Base-by-base conservation (phyloP, 164 flowering plant genomes). In the Akebia trifoliata region DNA sequence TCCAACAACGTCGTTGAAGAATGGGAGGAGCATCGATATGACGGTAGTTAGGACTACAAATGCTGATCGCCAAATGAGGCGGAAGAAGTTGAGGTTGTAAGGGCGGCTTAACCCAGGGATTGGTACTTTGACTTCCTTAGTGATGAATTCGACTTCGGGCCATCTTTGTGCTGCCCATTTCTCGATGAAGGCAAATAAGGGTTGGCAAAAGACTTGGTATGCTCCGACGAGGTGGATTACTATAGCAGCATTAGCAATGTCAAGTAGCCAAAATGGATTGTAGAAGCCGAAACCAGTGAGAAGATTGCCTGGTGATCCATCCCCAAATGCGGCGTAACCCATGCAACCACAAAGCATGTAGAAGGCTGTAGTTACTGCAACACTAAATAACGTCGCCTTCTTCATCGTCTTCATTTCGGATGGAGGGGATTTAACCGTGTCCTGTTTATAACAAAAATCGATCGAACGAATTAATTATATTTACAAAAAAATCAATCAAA, bases 301-400 rank as follows among this genome's bases (percentile, higher is more conserved):
- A 39, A 79, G 80, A 38, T 81, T 81, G 22, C 77, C 81, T 0
- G 90, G 90, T 0, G 80, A 67, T 0, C 21, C 0, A 70, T 83
- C 89, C 0, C 90, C 86, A 20, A 83, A 79, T 10, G 86, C 84
- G 0, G 89, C 89, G 35, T 83, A 83, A 22, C 85, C 89, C 76
- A 77, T 69, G 68, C 82, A 77, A 17, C 84, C 89, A 60, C 89
- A 81, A 1, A 81, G 71, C 84, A 78, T 74, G 70, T 83, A 80
- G 73, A 83, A 80, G 18, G 51, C 8, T 0, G 88, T 83, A 1
- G 83, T 80, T 29, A 83, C 78, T 9, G 51, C 61, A 7, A 76
- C 56, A 57, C 85, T 76, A 7, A 76, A 8, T 0, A 51, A 9
- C 0, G 81, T 69, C 0, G 84, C 86, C 46, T 73, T 76, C 71